A percentile compares a stretch with the other conserved stretches of the same genome.
Conservation (phyloP, 352 stramenopile genomes). For the Globisporangium nodosum region DNA sequence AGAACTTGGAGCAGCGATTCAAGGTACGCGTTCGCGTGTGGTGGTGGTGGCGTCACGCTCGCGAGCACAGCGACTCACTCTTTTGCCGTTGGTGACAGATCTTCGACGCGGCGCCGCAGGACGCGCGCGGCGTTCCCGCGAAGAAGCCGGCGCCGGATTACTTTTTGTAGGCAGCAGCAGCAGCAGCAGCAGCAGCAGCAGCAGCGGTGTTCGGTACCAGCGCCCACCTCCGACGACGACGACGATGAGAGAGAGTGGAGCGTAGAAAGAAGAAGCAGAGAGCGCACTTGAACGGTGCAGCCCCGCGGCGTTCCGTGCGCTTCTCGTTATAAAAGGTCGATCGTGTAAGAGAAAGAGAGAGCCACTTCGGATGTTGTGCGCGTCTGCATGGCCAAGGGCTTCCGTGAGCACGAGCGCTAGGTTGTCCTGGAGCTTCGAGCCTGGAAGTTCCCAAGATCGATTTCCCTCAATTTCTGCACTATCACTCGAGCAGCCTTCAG, state of each 20-base stretch:
- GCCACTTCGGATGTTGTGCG: background rate
- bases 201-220: background rate
- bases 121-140: constrained; percentile 93
- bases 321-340: background rate
- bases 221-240: no score
- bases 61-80: no score
- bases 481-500: background rate
- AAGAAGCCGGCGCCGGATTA: constrained; percentile 99
- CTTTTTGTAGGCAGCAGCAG: constrained; percentile 91
- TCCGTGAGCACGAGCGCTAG: no score
- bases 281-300: background rate
- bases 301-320: background rate
- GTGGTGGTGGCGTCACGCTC: background rate
- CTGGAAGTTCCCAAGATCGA: background rate
- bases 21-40: constrained; percentile 37
- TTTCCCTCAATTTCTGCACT: background rate
- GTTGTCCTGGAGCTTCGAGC: no score
- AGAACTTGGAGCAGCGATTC: constrained; percentile 91
- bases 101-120: constrained; percentile 97
- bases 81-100: constrained; percentile 54
- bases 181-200: background rate
- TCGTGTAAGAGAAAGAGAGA: background rate
- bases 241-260: background rate
- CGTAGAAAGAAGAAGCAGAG: background rate
- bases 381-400: no score